Conservation (phyloP, 2,329 filamentous ascomycete species). For the Aschersonia sp. region DNA sequence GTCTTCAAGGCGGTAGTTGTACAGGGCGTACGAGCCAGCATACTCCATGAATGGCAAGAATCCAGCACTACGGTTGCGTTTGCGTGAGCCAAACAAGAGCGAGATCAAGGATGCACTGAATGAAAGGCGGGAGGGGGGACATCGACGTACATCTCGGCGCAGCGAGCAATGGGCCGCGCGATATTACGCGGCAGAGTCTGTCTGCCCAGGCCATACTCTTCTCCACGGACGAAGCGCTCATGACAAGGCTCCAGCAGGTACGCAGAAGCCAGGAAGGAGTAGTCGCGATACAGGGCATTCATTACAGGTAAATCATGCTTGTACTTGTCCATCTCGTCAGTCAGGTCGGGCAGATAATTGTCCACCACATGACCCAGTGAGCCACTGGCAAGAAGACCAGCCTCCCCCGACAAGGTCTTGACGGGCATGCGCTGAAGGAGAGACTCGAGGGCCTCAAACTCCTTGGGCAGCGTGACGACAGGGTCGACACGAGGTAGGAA, state of each 20-base stretch:
- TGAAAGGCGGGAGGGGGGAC: background rate
- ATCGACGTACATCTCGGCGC: constrained; percentile 65
- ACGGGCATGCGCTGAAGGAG: constrained; percentile 69
- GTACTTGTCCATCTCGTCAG: constrained; percentile 56
- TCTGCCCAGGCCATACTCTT: constrained; percentile 65
- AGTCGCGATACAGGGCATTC: constrained; percentile 83
- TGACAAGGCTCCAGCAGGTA: constrained; percentile 90
- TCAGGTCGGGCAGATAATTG: constrained; percentile 64
- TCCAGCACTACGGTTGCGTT: constrained; percentile 31
- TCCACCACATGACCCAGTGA: constrained; percentile 63
- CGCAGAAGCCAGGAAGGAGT: constrained; percentile 78
- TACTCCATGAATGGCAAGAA: constrained; percentile 93
- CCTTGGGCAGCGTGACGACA: constrained; percentile 48
- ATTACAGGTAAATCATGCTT: constrained; percentile 61
- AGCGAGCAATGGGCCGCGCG: constrained; percentile 68
- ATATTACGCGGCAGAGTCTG: constrained; percentile 60
- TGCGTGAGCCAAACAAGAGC: background rate
- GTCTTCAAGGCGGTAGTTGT: constrained; percentile 49
- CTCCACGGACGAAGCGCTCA: constrained; percentile 53
- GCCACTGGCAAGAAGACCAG: constrained; percentile 63
- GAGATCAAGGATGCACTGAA: background rate
- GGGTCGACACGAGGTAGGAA: constrained; percentile 59
- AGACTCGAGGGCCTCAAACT: constrained; percentile 59
- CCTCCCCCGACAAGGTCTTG: constrained; percentile 54
- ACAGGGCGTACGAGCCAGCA: constrained; percentile 53